phyloP scores from a whole-genome alignment of 345 rosid genomes.

The Laguncularia racemosa region DNA sequence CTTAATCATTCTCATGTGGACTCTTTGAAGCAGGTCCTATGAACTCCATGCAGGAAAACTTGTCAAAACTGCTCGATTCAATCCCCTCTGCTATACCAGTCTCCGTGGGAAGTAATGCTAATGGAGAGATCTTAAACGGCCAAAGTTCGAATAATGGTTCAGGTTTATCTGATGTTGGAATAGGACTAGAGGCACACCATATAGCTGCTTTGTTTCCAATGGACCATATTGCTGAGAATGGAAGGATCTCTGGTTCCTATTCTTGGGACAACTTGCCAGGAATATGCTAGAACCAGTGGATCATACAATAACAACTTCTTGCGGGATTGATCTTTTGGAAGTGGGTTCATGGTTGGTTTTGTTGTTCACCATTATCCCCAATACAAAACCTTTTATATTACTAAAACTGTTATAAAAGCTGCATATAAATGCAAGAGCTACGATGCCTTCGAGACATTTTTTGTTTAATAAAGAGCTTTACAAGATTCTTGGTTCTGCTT shows the following conservation, averaged over 20 bases:
- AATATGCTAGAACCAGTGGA: constrained; percentile 24
- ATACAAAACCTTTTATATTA: too few species aligned
- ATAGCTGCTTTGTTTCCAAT: constrained; percentile 22
- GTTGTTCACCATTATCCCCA: not conserved
- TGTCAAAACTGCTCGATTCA: constrained; percentile 27
- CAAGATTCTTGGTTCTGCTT: too few species aligned
- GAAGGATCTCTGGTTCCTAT: constrained; percentile 20
- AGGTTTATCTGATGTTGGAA: not conserved
- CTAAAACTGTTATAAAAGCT: too few species aligned
- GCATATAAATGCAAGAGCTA: too few species aligned
- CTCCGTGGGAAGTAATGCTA: constrained; percentile 14
- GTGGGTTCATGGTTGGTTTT: not conserved
- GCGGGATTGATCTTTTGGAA: not conserved
- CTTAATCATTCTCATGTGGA: too few species aligned
- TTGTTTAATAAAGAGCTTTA: too few species aligned
- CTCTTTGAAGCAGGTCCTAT: constrained; percentile 30
- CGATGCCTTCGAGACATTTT: too few species aligned
- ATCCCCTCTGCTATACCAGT: constrained; percentile 17
- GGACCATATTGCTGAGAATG: constrained; percentile 24
- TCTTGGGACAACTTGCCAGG: constrained; percentile 47
- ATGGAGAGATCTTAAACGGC: not conserved
- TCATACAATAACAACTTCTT: not conserved
- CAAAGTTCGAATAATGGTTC: not conserved
- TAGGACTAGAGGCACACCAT: constrained; percentile 7
- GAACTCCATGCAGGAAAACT: constrained; percentile 38